Evolutionary conservation across 2,329 filamentous ascomycete species (phyloP), one percentile per base, ranked within the genome.

Genomic region (Phialophora expanda): DNA sequence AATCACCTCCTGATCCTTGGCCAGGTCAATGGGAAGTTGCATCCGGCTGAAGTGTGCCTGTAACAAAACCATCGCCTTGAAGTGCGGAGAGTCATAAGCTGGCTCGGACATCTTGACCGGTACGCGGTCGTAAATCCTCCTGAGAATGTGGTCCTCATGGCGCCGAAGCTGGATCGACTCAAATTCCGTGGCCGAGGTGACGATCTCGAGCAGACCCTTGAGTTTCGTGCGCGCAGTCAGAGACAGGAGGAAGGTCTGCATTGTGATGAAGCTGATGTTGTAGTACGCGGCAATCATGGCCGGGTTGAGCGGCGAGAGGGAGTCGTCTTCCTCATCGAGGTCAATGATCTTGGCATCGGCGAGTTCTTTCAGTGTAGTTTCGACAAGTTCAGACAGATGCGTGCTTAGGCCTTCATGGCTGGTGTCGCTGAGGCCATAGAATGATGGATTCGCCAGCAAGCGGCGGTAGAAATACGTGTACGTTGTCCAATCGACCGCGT

Each of bases 241-340:
- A 14, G 95, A 99, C 63, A 99, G 84, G 59, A 99, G 83, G 84
- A 99, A 94, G 0, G 95, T 99, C 80, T 99, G 94, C 93, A 99
- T 99, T 2, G 95, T 99, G 77, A 97, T 91, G 81, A 97, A 98
- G 5, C 94, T 97, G 75, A 99, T 97, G 79, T 97, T 98, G 85
- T 99, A 99, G 84, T 99, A 98, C 1, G 95, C 93, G 9, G 92
- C 93, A 75, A 99, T 98, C 91, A 97, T 97, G 71, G 95, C 95
- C 2, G 94, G 91, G 77, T 99, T 98, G 73, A 97, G 87, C 14
- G 95, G 93, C 20, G 90, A 86, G 53, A 98, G 89, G 0, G 89
- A 89, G 73, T 96, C 94, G 75, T 98, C 94, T 57, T 96, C 93
- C 75, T 97, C 93, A 70, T 98, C 94, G 56, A 97, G 86, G 73